phyloP scores from a whole-genome alignment of 805 yeast species.

The Yamadazyma nakazawae region DNA sequence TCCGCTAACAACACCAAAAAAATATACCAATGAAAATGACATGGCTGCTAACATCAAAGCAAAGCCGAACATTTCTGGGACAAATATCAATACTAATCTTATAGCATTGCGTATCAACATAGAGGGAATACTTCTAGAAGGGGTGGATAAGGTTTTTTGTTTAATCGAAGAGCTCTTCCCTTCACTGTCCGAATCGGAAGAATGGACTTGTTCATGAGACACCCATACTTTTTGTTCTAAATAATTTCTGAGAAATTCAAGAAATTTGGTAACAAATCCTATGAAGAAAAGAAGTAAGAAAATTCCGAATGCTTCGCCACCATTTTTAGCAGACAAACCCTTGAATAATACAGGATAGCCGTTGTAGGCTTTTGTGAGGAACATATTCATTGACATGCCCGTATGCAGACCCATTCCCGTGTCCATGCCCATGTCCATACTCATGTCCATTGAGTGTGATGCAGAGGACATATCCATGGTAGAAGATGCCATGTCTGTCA shows the following conservation, averaged over 20 bases:
- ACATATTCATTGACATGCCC: constrained; percentile 49
- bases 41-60: constrained; percentile 77
- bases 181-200: constrained; percentile 17
- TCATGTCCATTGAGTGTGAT: constrained; percentile 11
- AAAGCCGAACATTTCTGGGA: constrained; percentile 64
- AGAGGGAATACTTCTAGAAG: constrained; percentile 5
- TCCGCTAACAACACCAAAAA: constrained; percentile 72
- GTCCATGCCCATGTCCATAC: constrained; percentile 7
- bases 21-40: constrained; percentile 64
- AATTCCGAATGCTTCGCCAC: constrained; percentile 71
- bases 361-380: constrained; percentile 47
- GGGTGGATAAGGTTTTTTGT: not conserved
- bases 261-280: constrained; percentile 57
- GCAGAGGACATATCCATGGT: constrained; percentile 4
- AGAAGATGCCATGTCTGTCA: not conserved
- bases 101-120: constrained; percentile 45
- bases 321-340: constrained; percentile 47
- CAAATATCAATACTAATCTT: constrained; percentile 53
- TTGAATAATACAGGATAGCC: constrained; percentile 64
- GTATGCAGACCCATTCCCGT: constrained; percentile 14
- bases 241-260: constrained; percentile 57
- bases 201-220: constrained; percentile 23
- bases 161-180: not conserved
- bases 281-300: constrained; percentile 58
- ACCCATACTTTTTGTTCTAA: constrained; percentile 66